Conservation (phyloP, 2,329 filamentous ascomycete species). For the Lachnellula hyalina region DNA sequence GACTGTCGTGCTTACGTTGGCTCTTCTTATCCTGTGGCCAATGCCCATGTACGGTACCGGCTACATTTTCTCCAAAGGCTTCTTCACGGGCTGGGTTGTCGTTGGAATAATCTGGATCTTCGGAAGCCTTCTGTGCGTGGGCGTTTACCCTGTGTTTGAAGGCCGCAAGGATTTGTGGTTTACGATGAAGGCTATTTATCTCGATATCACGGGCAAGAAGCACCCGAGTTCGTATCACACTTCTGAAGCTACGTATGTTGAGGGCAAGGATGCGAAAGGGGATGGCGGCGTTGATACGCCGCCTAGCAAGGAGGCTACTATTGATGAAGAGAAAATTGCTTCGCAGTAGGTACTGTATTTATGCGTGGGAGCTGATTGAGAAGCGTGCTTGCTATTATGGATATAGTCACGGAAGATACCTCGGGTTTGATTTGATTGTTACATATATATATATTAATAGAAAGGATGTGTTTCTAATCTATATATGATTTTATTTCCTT, state of each 20-base stretch:
- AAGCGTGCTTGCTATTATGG: too few species aligned
- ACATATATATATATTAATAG: too few species aligned
- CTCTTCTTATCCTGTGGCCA: slow-evolving; percentile 78
- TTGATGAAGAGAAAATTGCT: slow-evolving; percentile 12
- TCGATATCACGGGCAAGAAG: slow-evolving; percentile 49
- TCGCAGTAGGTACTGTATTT: not conserved
- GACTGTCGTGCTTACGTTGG: slow-evolving; percentile 61
- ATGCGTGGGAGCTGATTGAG: too few species aligned
- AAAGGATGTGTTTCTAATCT: too few species aligned
- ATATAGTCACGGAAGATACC: too few species aligned
- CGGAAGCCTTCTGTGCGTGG: slow-evolving; percentile 65
- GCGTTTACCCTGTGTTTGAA: slow-evolving; percentile 76
- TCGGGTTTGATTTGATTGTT: too few species aligned
- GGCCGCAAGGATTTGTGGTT: slow-evolving; percentile 61
- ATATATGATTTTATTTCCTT: too few species aligned
- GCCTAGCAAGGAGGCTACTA: slow-evolving; percentile 2
- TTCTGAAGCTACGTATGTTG: slow-evolving; percentile 23
- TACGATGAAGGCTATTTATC: slow-evolving; percentile 55
- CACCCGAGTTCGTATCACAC: slow-evolving; percentile 26
- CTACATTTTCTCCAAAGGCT: slow-evolving; percentile 76
- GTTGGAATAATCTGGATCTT: slow-evolving; percentile 79
- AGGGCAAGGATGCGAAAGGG: slow-evolving; percentile 21
- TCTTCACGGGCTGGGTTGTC: slow-evolving; percentile 78
- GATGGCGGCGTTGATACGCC: slow-evolving; percentile 18
- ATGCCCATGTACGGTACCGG: slow-evolving; percentile 83